Base-by-base conservation (phyloP, 2,329 filamentous ascomycete species). In the Neophaeococcomyces aloes region DNA sequence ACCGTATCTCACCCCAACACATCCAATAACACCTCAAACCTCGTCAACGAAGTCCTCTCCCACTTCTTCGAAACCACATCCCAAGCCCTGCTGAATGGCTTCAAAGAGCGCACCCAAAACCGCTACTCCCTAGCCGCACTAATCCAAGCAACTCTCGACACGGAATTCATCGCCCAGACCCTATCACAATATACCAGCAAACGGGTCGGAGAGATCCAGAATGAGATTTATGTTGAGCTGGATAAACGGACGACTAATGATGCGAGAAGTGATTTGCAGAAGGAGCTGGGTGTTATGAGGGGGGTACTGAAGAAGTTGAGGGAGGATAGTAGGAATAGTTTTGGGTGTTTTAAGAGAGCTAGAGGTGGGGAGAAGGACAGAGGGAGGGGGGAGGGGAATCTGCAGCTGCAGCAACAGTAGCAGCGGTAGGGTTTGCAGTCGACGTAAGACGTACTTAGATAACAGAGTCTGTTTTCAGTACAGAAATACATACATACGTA, bases 71-170 rank as follows among this genome's bases (percentile, higher is more conserved):
- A 94, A 59, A 78, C 87, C 57, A 75, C 83, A 8, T 89, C 83
- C 8, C 68, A 75, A 4, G 80, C 87, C 48, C 78, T 96, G n/a
- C 78, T 95, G 13, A 75, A 81, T 21, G 81, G 86, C 0, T 94
- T 96, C 70, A 70, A 75, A 61, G 60, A 70, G 29, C 78, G 81
- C 5, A 62, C 71, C 3, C 47, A 51, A 6, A 53, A 52, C 38
- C 70, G 70, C 15, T 96, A 91, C 65, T 75, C 79, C 1, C 78
- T 98, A 0, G 72, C 82, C 4, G 81, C 84, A 5, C 75, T 98
- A 39, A 94, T 96, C 81, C 93, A 98, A 65, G 93, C 93, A 1
- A 98, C 91, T 0, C 76, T 98, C 1, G 91, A 98, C 58, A 88
- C 95, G 1, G 91, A 98, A 64, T 96, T 98, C 59, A 81, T 96